phyloP scores from a whole-genome alignment of 805 yeast genomes.

The Candida pseudofarinosa region DNA sequence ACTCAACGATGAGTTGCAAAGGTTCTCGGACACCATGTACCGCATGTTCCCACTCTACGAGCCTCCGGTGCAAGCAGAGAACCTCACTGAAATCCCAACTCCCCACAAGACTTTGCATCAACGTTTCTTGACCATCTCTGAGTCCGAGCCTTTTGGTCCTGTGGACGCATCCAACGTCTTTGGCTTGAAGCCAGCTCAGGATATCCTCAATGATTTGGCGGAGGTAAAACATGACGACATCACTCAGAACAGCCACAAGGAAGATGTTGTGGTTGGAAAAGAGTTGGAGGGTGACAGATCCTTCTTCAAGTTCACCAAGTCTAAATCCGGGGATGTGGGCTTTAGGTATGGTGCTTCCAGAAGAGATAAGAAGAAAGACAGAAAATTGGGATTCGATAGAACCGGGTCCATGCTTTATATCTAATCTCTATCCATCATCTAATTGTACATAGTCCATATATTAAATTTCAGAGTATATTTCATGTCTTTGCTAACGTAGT shows the following conservation, averaged over 20 bases:
- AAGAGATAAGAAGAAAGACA: conserved; percentile 83
- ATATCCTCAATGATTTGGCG: conserved; percentile 66
- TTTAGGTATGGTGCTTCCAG: conserved; percentile 85
- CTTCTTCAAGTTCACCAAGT: conserved; percentile 69
- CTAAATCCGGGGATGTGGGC: conserved; percentile 82
- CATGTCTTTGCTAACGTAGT: not conserved
- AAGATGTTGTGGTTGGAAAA: conserved; percentile 47
- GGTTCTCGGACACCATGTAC: conserved; percentile 60
- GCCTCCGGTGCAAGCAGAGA: conserved; percentile 49
- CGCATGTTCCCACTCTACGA: conserved; percentile 75
- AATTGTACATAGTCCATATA: conserved; percentile 6
- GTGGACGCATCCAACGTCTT: conserved; percentile 86
- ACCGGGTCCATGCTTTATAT: conserved; percentile 54
- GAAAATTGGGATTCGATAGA: conserved; percentile 68
- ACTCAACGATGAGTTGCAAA: conserved; percentile 52
- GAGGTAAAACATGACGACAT: conserved; percentile 52
- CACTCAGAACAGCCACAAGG: conserved; percentile 23
- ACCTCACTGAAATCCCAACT: conserved; percentile 89
- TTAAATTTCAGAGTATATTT: not conserved
- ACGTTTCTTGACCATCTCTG: conserved; percentile 84
- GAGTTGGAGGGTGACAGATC: conserved; percentile 65
- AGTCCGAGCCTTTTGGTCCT: conserved; percentile 93
- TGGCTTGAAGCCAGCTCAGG: conserved; percentile 83
- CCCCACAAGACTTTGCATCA: conserved; percentile 80
- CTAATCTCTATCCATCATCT: conserved; percentile 5